A percentile compares a stretch with the other conserved stretches of the same genome.
phyloP scores from a whole-genome alignment of 2,329 filamentous ascomycete species.

The Xylaria sp. region DNA sequence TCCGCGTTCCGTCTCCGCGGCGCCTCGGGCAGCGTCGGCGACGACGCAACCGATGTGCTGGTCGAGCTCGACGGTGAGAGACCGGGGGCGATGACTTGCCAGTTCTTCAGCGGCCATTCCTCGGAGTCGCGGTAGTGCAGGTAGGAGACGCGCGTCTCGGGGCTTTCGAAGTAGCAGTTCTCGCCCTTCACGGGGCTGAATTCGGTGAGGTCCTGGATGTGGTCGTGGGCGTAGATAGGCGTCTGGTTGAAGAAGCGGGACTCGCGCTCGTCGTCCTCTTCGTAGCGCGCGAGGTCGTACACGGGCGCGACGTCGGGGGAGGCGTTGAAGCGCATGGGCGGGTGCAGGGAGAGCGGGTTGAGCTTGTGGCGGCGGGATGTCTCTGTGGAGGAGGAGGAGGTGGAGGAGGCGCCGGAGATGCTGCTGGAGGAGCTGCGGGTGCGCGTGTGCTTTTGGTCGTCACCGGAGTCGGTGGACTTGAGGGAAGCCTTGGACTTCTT shows the following conservation, averaged over 20 bases:
- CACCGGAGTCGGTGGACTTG: constrained; percentile 20
- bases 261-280: constrained; percentile 27
- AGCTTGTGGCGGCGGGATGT: constrained; percentile 19
- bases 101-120: constrained; percentile 34
- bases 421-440: constrained; percentile 31
- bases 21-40: constrained; percentile 16
- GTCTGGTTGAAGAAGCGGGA: constrained; percentile 24
- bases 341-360: constrained; percentile 32
- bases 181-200: constrained; percentile 28
- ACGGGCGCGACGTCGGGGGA: constrained; percentile 29
- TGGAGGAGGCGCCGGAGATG: constrained; percentile 12
- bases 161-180: constrained; percentile 27
- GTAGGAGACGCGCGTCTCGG: constrained; percentile 23
- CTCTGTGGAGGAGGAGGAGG: constrained; percentile 24
- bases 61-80: constrained; percentile 21
- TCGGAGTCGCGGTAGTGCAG: constrained; percentile 26
- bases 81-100: constrained; percentile 30
- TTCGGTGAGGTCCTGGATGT: constrained; percentile 24
- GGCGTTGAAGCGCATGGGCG: constrained; percentile 30
- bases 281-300: constrained; percentile 24
- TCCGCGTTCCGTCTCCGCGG: constrained; percentile 26
- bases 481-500: constrained; percentile 26
- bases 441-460: constrained; percentile 18
- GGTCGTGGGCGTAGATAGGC: constrained; percentile 18
- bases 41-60: constrained; percentile 15